A percentile compares a stretch with the other conserved stretches of the same genome.
phyloP scores from a whole-genome alignment of 805 yeast species.

The Suhomyces xylopsoci region DNA sequence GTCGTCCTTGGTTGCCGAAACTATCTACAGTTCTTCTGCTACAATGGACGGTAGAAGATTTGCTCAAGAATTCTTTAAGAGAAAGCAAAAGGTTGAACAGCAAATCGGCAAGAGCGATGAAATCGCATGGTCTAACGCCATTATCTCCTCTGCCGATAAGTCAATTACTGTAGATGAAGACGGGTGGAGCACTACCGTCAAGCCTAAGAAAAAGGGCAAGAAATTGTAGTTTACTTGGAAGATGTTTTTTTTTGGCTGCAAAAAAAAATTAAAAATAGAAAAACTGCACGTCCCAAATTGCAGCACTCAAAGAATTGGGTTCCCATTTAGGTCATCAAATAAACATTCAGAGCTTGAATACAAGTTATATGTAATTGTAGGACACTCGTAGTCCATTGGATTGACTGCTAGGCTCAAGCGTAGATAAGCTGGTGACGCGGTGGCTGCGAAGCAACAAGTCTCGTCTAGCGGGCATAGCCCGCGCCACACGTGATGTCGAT shows the following conservation, averaged over 20 bases:
- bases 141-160: slow-evolving; percentile 43
- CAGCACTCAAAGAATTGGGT: background rate
- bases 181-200: slow-evolving; percentile 45
- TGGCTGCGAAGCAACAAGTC: background rate
- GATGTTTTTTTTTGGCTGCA: background rate
- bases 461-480: background rate
- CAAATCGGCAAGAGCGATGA: slow-evolving; percentile 35
- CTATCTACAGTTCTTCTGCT: slow-evolving; percentile 82
- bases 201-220: slow-evolving; percentile 39
- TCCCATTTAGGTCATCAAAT: background rate
- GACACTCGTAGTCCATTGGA: too few species aligned
- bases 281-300: background rate
- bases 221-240: slow-evolving; percentile 15
- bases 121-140: slow-evolving; percentile 72
- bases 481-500: background rate
- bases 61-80: slow-evolving; percentile 83
- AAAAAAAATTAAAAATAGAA: background rate
- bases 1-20: slow-evolving; percentile 83
- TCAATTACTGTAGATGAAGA: slow-evolving; percentile 40
- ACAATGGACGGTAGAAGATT: slow-evolving; percentile 94
- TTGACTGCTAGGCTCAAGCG: background rate
- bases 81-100: slow-evolving; percentile 71
- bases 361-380: background rate
- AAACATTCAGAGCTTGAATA: background rate
- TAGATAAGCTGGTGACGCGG: background rate